Conservation (phyloP, 2,329 filamentous ascomycete species). For the Fulvia fulva region DNA sequence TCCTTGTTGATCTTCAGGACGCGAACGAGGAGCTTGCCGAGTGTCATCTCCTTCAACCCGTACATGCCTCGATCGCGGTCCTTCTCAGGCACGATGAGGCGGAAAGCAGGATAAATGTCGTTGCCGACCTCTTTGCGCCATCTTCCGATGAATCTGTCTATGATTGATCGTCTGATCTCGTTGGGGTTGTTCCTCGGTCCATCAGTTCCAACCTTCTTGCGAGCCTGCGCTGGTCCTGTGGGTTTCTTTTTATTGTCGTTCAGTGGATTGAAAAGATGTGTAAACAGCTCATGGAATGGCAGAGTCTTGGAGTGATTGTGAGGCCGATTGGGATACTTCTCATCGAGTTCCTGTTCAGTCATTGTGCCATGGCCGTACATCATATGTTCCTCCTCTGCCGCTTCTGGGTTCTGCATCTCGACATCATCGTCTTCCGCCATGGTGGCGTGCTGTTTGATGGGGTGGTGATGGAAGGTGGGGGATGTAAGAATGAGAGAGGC, state of each 20-base stretch:
- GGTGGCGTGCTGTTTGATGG: conserved; percentile 9
- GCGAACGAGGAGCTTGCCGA: conserved; percentile 86
- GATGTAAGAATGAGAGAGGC: neutral
- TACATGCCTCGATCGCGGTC: conserved; percentile 91
- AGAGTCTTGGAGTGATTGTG: conserved; percentile 75
- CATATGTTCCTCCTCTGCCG: conserved; percentile 44
- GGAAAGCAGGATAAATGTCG: conserved; percentile 89
- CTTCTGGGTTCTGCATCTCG: conserved; percentile 41
- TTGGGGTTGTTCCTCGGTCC: conserved; percentile 54
- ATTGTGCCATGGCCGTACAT: conserved; percentile 46
- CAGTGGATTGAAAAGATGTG: conserved; percentile 74
- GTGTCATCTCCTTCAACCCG: conserved; percentile 85
- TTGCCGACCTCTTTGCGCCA: conserved; percentile 87
- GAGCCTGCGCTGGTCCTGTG: conserved; percentile 50
- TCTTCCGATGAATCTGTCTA: conserved; percentile 77
- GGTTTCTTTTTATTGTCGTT: conserved; percentile 73
- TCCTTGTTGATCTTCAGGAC: conserved; percentile 88
- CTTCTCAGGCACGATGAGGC: conserved; percentile 87
- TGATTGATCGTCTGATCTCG: conserved; percentile 74
- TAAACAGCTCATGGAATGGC: conserved; percentile 75
- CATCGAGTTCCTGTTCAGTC: conserved; percentile 47
- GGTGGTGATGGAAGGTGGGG: neutral
- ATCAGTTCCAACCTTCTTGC: conserved; percentile 58
- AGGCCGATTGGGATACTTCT: conserved; percentile 73
- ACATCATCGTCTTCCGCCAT: conserved; percentile 30